Conservation (phyloP, 768 basidiomycete species). For the Suillus bovinus region DNA sequence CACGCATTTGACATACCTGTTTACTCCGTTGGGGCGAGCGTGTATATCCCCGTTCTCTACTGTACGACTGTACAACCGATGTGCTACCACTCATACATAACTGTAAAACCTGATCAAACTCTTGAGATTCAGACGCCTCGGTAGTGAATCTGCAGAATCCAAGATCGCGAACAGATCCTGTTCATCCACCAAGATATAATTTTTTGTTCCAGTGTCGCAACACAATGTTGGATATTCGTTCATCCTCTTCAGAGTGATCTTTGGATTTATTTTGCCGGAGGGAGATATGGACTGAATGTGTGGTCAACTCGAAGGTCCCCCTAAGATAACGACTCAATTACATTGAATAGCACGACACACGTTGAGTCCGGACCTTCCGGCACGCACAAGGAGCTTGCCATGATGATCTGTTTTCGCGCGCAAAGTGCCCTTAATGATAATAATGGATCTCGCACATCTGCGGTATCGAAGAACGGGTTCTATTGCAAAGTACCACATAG, state of each 20-base stretch:
- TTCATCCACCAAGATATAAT: background rate
- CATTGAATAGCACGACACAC: no score
- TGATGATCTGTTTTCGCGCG: background rate
- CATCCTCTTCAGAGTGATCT: background rate
- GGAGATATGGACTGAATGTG: background rate
- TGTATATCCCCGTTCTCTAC: conserved; percentile 1
- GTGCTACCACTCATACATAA: conserved; percentile 11
- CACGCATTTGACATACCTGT: conserved; percentile 4
- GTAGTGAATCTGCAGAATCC: background rate
- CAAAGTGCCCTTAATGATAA: background rate
- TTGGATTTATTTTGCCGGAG: background rate
- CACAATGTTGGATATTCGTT: background rate
- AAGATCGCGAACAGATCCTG: background rate
- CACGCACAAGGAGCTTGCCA: background rate
- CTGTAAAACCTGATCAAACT: background rate
- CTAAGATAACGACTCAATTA: background rate
- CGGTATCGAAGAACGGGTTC: background rate
- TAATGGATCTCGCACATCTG: no score
- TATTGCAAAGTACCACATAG: background rate
- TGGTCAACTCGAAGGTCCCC: background rate
- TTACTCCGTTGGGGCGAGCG: background rate
- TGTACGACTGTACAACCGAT: conserved; percentile 6
- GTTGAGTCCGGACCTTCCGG: background rate
- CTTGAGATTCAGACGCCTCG: background rate
- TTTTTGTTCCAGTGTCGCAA: background rate